Evolutionary conservation across 2,329 filamentous ascomycete species (phyloP).

Genomic region (Gnomoniopsis sp.): DNA sequence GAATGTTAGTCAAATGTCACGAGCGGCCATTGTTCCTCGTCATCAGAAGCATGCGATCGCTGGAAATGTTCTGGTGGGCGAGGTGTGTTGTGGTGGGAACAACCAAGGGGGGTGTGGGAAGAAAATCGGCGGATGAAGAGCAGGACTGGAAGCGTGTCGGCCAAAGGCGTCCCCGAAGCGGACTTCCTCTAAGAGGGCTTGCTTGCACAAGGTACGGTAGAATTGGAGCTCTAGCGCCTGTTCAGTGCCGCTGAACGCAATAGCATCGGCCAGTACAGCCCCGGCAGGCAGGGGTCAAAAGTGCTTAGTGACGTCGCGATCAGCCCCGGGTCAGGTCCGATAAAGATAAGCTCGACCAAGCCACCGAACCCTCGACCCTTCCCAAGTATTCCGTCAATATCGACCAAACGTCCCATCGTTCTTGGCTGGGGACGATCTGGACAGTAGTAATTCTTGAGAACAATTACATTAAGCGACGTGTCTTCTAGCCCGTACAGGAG

Average conservation of each 20-base stretch:
- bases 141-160: conserved; percentile 13
- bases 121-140: conserved; percentile 7
- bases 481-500: not conserved
- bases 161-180: conserved; percentile 5
- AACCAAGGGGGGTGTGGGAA: not conserved
- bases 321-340: conserved; percentile 3
- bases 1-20: not conserved
- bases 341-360: conserved; percentile 13
- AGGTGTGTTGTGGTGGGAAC: not conserved
- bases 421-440: no score
- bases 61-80: not conserved
- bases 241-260: not conserved
- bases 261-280: no score
- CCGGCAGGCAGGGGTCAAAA: no score
- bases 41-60: not conserved
- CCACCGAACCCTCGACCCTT: not conserved
- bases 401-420: no score
- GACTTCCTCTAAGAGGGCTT: not conserved
- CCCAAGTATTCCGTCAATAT: no score
- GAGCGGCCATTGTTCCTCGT: conserved; percentile 9
- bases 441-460: no score
- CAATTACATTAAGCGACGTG: no score
- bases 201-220: not conserved
- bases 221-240: conserved; percentile 6
- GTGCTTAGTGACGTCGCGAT: conserved; percentile 10